These are phyloP conservation scores for Posidonia oceanica DNA, from an alignment of 116 monocot genomes.

Conservation along the genomic window DNA sequence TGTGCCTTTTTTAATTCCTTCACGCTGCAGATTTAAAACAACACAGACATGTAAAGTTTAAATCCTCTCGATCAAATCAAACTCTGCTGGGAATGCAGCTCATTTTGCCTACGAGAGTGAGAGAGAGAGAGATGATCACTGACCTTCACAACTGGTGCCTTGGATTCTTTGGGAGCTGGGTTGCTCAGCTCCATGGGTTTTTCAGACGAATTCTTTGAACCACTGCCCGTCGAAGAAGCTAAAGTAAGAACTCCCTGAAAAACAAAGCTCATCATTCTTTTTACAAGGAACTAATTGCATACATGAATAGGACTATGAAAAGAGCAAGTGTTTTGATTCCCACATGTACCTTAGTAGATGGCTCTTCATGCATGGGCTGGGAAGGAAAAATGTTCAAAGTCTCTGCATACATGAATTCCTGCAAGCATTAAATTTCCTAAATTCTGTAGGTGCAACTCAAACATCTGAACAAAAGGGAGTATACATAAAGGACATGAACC, in stretches of 20 bases:
- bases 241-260: conserved; percentile 28
- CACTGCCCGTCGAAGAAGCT: conserved; percentile 21
- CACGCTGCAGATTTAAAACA: conserved; percentile 31
- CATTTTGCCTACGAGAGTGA: neutral
- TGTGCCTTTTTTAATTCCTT: conserved; percentile 33
- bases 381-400: conserved; percentile 96
- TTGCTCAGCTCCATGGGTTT: conserved; percentile 32
- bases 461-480: too few species aligned
- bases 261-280: neutral
- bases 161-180: conserved; percentile 27
- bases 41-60: neutral
- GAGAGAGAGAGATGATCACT: neutral
- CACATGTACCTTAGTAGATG: conserved; percentile 36
- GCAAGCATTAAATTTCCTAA: conserved; percentile 33
- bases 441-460: neutral
- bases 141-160: conserved; percentile 36
- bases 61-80: too few species aligned
- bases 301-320: too few species aligned
- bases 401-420: conserved; percentile 70
- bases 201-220: conserved; percentile 32
- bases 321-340: too few species aligned
- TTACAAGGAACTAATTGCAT: too few species aligned
- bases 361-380: conserved; percentile 82
- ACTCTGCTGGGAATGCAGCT: too few species aligned
- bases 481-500: too few species aligned